Percentiles rank a stretch among this genome's conserved stretches.
Evolutionary conservation across 495 filamentous ascomycete genomes (phyloP).

Genomic region (Hypoxylon rickii): DNA sequence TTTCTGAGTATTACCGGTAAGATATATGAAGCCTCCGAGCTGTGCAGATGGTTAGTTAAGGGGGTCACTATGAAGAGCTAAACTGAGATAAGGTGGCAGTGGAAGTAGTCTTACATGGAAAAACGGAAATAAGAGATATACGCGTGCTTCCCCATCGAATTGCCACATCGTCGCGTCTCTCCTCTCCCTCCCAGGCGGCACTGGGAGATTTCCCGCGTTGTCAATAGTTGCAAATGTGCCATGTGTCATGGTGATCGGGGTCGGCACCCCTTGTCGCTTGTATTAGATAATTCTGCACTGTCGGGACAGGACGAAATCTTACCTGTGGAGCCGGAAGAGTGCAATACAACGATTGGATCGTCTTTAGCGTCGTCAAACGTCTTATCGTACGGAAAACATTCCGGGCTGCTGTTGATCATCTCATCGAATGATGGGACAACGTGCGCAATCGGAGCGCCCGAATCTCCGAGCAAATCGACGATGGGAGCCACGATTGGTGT

Average conservation of each 20-base stretch:
- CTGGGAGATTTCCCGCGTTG: slow-evolving; percentile 4
- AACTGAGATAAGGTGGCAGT: neutral
- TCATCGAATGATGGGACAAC: slow-evolving; percentile 21
- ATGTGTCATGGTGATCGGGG: slow-evolving; percentile 46
- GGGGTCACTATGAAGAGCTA: too few relatives aligned
- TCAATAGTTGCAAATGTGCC: slow-evolving; percentile 42
- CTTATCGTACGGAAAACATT: slow-evolving; percentile 19
- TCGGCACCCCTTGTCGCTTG: slow-evolving; percentile 19
- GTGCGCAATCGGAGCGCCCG: slow-evolving; percentile 28
- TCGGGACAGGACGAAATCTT: neutral
- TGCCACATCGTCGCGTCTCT: slow-evolving; percentile 2
- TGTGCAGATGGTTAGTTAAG: neutral
- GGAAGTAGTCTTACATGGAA: slow-evolving; percentile 12
- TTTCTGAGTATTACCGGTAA: too few relatives aligned
- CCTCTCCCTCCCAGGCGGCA: neutral
- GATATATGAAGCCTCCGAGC: slow-evolving; percentile 7
- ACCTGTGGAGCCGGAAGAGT: slow-evolving; percentile 55
- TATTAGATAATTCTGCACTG: neutral
- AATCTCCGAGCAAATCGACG: neutral
- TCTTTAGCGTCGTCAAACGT: slow-evolving; percentile 21
- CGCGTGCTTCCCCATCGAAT: neutral
- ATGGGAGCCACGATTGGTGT: slow-evolving; percentile 1
- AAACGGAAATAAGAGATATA: slow-evolving; percentile 10
- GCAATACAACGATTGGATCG: slow-evolving; percentile 47
- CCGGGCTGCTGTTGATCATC: slow-evolving; percentile 13